These are phyloP conservation scores for Collybia mongolica DNA, from an alignment of 768 basidiomycete genomes.

Conservation along the genomic window DNA sequence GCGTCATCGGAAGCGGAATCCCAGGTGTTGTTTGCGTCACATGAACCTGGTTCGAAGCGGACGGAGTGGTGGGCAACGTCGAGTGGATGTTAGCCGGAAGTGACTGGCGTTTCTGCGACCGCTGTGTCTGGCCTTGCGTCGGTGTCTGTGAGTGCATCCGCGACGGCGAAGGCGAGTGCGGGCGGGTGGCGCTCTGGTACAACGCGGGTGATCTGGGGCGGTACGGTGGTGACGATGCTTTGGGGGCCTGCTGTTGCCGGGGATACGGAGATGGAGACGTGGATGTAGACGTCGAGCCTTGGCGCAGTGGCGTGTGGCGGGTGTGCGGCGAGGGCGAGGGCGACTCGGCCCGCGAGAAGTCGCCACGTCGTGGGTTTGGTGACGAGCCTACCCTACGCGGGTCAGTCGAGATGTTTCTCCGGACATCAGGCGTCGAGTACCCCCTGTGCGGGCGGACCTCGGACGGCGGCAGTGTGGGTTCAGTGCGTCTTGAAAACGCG, in stretches of 20 bases:
- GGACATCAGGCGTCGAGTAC: no score
- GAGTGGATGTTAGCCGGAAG: constrained; percentile 1
- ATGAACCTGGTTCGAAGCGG: no score
- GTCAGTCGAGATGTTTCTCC: no score
- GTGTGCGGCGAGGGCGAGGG: no score
- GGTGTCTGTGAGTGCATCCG: neutral
- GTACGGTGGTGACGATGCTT: neutral
- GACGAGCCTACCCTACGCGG: no score
- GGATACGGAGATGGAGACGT: neutral
- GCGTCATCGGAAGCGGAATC: constrained; percentile 31
- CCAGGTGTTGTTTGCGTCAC: neutral
- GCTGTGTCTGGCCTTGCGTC: neutral
- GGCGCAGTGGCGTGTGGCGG: constrained; percentile 15
- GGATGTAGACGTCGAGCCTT: constrained; percentile 5
- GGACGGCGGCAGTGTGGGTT: no score
- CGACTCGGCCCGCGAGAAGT: no score
- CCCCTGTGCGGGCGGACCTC: no score
- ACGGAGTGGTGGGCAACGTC: neutral
- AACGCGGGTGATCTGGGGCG: constrained; percentile 23
- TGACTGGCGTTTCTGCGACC: constrained; percentile 9
- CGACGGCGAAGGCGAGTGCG: constrained; percentile 4
- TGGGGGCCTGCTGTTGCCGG: constrained; percentile 13
- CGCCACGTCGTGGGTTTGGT: no score
- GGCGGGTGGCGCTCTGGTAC: constrained; percentile 4
- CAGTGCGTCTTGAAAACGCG: no score